Conservation (phyloP, 208 protist species). For the Crithidia fasciculata region DNA sequence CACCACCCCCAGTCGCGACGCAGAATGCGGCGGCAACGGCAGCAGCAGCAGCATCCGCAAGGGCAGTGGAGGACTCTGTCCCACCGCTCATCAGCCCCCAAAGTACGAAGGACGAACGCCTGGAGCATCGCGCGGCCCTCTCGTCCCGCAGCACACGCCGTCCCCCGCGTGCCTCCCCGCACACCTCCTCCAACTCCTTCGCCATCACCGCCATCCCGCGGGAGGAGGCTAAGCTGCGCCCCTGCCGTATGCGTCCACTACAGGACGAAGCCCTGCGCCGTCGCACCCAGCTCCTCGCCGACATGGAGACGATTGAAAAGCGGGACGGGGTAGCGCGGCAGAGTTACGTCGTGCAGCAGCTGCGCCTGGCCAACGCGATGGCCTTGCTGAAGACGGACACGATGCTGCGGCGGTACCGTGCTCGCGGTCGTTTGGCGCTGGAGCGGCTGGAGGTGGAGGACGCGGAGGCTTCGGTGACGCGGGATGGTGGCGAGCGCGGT, state of each 20-base stretch:
- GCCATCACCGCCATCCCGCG: constrained; percentile 15
- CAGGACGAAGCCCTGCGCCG: constrained; percentile 21
- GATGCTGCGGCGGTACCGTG: constrained; percentile 34
- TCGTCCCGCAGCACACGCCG: too few species aligned
- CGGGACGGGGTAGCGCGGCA: constrained; percentile 31
- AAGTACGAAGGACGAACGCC: too few species aligned
- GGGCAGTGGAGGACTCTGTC: too few species aligned
- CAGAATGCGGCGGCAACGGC: background rate
- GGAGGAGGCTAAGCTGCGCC: constrained; percentile 28
- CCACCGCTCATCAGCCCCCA: too few species aligned
- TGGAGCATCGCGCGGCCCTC: too few species aligned
- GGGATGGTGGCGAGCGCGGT: background rate
- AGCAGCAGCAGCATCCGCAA: constrained; percentile 1
- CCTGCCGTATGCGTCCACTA: constrained; percentile 14
- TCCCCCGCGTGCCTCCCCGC: background rate
- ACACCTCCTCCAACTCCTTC: constrained; percentile 1
- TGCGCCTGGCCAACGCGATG: constrained; percentile 25
- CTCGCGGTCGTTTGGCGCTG: constrained; percentile 22
- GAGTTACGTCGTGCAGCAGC: constrained; percentile 32
- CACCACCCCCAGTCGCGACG: background rate
- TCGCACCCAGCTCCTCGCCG: constrained; percentile 14
- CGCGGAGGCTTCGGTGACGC: background rate
- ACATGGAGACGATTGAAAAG: constrained; percentile 29
- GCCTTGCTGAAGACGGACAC: constrained; percentile 23
- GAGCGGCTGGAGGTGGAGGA: constrained; percentile 16